Percentiles rank a stretch among this genome's conserved stretches.
phyloP scores from a whole-genome alignment of 2,329 filamentous ascomycete species.

The Aspergillus bombycis region DNA sequence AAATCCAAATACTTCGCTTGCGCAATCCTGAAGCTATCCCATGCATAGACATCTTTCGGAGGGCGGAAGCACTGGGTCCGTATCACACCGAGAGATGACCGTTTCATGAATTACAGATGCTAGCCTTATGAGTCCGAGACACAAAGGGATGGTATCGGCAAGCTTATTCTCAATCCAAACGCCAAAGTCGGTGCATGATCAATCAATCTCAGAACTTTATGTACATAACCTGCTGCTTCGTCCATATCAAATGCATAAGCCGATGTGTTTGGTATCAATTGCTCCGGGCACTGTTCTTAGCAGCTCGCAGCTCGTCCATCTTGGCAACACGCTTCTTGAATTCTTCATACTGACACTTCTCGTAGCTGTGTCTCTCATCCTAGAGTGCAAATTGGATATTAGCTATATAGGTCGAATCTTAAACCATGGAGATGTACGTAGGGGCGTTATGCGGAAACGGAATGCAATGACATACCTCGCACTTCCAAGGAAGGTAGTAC shows the following conservation, averaged over 20 bases:
- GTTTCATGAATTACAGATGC: background rate
- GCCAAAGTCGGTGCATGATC: constrained; percentile 38
- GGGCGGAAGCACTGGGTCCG: background rate
- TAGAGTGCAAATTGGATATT: constrained; percentile 42
- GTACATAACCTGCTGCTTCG: constrained; percentile 41
- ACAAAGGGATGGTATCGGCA: constrained; percentile 15
- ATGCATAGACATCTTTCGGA: background rate
- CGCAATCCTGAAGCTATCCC: background rate
- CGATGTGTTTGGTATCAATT: constrained; percentile 59
- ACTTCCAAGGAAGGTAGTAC: constrained; percentile 98
- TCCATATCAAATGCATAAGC: constrained; percentile 31
- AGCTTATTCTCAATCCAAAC: constrained; percentile 32
- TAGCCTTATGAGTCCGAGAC: background rate
- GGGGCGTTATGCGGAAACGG: background rate
- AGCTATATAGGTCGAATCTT: constrained; percentile 1
- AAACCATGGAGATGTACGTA: background rate
- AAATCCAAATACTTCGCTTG: background rate
- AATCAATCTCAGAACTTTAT: constrained; percentile 42
- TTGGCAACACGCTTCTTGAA: constrained; percentile 98
- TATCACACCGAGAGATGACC: background rate
- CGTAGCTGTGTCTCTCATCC: constrained; percentile 96
- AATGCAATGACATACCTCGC: constrained; percentile 67
- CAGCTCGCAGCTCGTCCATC: constrained; percentile 93
- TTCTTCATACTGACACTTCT: constrained; percentile 98
- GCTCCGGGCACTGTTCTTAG: constrained; percentile 81